These are phyloP conservation scores for Podochytrium sp. DNA, from an alignment of 192 early-diverging fungal species.

Conservation along the genomic window DNA sequence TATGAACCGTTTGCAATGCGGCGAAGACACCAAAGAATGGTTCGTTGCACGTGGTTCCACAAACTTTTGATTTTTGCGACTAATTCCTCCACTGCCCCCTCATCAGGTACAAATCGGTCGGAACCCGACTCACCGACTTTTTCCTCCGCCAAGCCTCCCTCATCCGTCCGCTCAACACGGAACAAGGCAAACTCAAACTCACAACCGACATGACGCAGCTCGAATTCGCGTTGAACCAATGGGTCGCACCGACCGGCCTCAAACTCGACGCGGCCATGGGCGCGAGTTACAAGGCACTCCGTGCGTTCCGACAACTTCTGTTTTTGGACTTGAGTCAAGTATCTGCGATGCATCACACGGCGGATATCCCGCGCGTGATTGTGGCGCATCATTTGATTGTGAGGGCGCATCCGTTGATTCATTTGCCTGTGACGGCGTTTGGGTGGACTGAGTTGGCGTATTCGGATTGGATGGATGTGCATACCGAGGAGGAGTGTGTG, in stretches of 20 bases:
- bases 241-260: slow-evolving; percentile 57
- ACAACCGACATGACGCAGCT: slow-evolving; percentile 75
- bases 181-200: slow-evolving; percentile 68
- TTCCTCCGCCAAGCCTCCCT: slow-evolving; percentile 73
- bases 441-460: slow-evolving; percentile 66
- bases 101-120: slow-evolving; percentile 52
- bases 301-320: slow-evolving; percentile 64
- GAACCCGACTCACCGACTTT: slow-evolving; percentile 50
- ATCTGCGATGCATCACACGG: slow-evolving; percentile 49
- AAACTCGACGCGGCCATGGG: slow-evolving; percentile 63
- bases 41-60: slow-evolving; percentile 23
- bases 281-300: slow-evolving; percentile 59
- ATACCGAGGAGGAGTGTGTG: slow-evolving; percentile 52
- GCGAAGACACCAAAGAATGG: slow-evolving; percentile 65
- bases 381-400: slow-evolving; percentile 69
- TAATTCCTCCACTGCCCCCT: neutral
- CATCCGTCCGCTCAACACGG: slow-evolving; percentile 58
- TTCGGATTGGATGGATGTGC: slow-evolving; percentile 70
- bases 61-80: neutral
- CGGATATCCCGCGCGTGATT: slow-evolving; percentile 50
- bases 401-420: slow-evolving; percentile 56
- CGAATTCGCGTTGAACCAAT: slow-evolving; percentile 70
- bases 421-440: slow-evolving; percentile 59
- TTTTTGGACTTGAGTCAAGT: slow-evolving; percentile 67
- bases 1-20: slow-evolving; percentile 60